Conservation (phyloP, 257 asterid species). For the Rehmannia glutinosa region DNA sequence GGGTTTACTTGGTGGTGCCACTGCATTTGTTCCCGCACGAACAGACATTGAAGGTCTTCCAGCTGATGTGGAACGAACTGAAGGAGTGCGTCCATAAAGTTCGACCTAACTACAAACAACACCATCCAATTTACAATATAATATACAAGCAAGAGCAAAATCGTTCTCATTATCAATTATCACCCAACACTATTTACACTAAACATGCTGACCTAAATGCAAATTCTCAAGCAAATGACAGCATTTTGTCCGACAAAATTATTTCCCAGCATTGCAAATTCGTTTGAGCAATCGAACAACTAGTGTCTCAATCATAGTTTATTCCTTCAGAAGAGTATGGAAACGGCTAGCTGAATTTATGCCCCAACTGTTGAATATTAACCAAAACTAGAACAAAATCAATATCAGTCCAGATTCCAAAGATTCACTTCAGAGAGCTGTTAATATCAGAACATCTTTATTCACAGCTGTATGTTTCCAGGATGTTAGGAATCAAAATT, state of each 20-base stretch:
- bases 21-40: slow-evolving; percentile 55
- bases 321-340: slow-evolving; percentile 6
- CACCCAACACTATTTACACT: background rate
- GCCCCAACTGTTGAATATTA: background rate
- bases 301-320: background rate
- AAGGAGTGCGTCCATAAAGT: slow-evolving; percentile 79
- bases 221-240: slow-evolving; percentile 8
- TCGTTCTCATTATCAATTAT: background rate
- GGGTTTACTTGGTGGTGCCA: slow-evolving; percentile 59
- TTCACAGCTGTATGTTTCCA: too few species aligned
- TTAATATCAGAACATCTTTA: too few species aligned
- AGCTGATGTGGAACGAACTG: slow-evolving; percentile 91
- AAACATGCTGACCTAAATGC: background rate
- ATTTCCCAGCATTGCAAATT: slow-evolving; percentile 9
- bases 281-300: background rate
- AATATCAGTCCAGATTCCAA: slow-evolving; percentile 2
- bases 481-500: too few species aligned
- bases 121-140: slow-evolving; percentile 32
- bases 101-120: slow-evolving; percentile 94
- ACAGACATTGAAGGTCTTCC: slow-evolving; percentile 92
- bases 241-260: background rate
- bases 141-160: slow-evolving; percentile 20
- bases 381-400: too few species aligned
- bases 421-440: too few species aligned
- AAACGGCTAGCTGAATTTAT: background rate